Conservation (phyloP, 2,329 filamentous ascomycete genomes). For the Calonectria montana region DNA sequence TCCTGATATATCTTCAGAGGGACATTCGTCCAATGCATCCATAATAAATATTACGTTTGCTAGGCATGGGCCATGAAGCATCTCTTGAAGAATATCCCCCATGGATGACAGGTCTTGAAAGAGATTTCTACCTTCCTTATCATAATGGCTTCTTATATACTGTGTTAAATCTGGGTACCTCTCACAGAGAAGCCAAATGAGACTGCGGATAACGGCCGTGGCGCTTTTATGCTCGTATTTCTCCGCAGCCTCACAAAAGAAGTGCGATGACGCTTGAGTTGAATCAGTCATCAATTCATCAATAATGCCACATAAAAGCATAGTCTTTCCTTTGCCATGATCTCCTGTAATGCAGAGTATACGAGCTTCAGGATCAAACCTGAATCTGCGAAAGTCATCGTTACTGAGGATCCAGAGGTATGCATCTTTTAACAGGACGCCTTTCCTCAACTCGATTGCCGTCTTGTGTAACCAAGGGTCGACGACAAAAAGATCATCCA, state of each 20-base stretch:
- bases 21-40: slow-evolving; percentile 1
- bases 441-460: slow-evolving; percentile 23
- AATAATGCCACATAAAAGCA: slow-evolving; percentile 48
- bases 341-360: slow-evolving; percentile 50
- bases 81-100: slow-evolving; percentile 49
- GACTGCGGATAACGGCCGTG: slow-evolving; percentile 54
- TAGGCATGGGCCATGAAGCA: slow-evolving; percentile 44
- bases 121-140: slow-evolving; percentile 44
- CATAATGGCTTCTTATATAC: slow-evolving; percentile 51
- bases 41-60: slow-evolving; percentile 28
- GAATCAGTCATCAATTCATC: slow-evolving; percentile 28
- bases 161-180: slow-evolving; percentile 48
- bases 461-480: slow-evolving; percentile 8
- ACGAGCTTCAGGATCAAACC: slow-evolving; percentile 15
- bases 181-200: slow-evolving; percentile 55
- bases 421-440: background rate
- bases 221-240: slow-evolving; percentile 49
- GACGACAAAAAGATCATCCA: background rate
- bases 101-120: slow-evolving; percentile 53
- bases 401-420: background rate
- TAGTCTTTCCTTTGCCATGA: slow-evolving; percentile 52
- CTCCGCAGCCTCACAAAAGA: slow-evolving; percentile 59
- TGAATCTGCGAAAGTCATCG: slow-evolving; percentile 42
- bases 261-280: slow-evolving; percentile 36
- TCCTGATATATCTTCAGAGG: background rate